A percentile compares a stretch with the other conserved stretches of the same genome.
These are phyloP conservation scores for Terana coerulea DNA, from an alignment of 768 basidiomycete species.

Conservation along the genomic window DNA sequence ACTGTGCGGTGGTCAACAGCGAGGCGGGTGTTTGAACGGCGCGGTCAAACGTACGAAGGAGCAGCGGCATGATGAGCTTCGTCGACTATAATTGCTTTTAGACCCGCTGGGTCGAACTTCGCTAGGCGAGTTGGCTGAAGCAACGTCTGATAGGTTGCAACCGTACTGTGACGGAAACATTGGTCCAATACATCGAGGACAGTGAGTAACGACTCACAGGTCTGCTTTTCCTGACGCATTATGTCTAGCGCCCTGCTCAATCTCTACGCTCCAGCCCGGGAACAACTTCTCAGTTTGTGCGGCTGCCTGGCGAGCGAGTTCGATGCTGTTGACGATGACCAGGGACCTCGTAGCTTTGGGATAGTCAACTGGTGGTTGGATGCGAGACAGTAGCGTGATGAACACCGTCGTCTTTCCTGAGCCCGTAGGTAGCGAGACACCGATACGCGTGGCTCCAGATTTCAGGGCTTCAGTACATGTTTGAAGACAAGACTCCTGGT, in stretches of 20 bases:
- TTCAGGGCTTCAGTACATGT: constrained; percentile 71
- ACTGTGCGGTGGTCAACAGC: constrained; percentile 32
- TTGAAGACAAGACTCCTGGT: constrained; percentile 78
- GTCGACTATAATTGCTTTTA: constrained; percentile 83
- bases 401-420: constrained; percentile 92
- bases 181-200: neutral
- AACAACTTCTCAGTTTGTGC: constrained; percentile 61
- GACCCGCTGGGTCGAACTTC: constrained; percentile 65
- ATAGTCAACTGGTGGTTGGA: constrained; percentile 41
- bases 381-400: constrained; percentile 69
- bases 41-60: constrained; percentile 59
- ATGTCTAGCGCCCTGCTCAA: constrained; percentile 82
- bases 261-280: constrained; percentile 79
- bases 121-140: constrained; percentile 55
- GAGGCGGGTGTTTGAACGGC: neutral
- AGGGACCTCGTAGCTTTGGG: constrained; percentile 55
- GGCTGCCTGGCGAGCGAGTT: constrained; percentile 86
- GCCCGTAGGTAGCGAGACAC: constrained; percentile 83
- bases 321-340: constrained; percentile 86
- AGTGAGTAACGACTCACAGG: constrained; percentile 57
- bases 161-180: constrained; percentile 51
- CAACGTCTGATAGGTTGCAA: constrained; percentile 88
- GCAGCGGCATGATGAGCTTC: constrained; percentile 97
- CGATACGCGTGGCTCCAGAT: constrained; percentile 68
- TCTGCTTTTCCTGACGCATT: constrained; percentile 79